Base-by-base conservation (phyloP, 257 asterid species). In the Gentiana straminea region DNA sequence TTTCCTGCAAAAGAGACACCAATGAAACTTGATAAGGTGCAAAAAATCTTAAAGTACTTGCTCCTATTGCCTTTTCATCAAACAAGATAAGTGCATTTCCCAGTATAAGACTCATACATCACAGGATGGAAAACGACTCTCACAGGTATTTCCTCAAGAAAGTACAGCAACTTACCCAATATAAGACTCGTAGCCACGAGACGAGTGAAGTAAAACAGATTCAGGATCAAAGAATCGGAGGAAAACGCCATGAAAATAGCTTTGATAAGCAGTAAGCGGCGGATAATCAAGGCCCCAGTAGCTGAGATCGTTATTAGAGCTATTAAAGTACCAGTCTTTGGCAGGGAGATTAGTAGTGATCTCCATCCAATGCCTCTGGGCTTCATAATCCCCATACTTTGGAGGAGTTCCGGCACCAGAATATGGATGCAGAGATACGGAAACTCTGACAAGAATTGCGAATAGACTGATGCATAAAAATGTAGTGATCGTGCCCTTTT, bases 331-430 rank as follows among this genome's bases (percentile, higher is more conserved):
- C 98, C 98, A 92, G 35, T 92, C 86, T 64, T 65, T 72, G 41
- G 79, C 81, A 12, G 97, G 94, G 34, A 85, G 85, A 64, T 85
- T 92, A 68, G 67, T 59, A 2, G 97, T 83, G 57, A 92, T 83
- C 83, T 92, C 98, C 97, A 92, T 92, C 98, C 98, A 92, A 62
- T 92, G 98, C 65, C 98, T 86, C 74, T 92, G 98, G 41, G 97
- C 98, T 80, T 91, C 97, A 71, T 71, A 91, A 73, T 91, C 98
- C 1, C 98, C 98, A 49, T 77, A 87, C 69, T 51, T 79, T 8
- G 97, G 97, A 34, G 98, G 97, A 49, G 80, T 88, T 36, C 70
- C 69, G 50, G 94, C 90, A 62, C 98, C 98, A 47, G 98, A 91
- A 63, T 91, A 91, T 1, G 94, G 90, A 73, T 91, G 95, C 60